Evolutionary conservation across 208 protist genomes (phyloP).

Genomic region (Leishmania turanica): DNA sequence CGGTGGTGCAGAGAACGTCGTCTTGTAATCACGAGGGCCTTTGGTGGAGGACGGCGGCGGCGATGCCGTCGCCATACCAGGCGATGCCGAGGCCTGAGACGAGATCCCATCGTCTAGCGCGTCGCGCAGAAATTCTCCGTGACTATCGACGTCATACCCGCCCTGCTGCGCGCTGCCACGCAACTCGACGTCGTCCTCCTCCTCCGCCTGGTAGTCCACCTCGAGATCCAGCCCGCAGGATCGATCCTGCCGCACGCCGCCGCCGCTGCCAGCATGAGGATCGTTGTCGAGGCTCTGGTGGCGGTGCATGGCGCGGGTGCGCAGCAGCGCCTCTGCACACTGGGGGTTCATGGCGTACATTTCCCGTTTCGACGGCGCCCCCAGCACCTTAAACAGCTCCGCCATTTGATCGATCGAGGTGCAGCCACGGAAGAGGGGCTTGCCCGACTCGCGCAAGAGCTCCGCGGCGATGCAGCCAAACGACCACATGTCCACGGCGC

Average conservation of each 20-base stretch:
- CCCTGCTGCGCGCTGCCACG: background rate
- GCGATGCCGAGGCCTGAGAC: background rate
- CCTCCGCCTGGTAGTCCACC: background rate
- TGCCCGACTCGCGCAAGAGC: constrained; percentile 83
- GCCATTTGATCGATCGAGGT: constrained; percentile 97
- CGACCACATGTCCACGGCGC: constrained; percentile 93
- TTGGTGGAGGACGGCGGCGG: background rate
- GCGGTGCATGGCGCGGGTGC: constrained; percentile 32
- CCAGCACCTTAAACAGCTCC: constrained; percentile 97
- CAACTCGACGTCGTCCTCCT: background rate
- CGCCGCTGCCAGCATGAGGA: background rate
- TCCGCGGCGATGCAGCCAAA: constrained; percentile 96
- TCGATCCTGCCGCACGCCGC: background rate
- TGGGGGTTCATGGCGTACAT: constrained; percentile 98
- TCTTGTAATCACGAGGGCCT: background rate
- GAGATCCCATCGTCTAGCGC: constrained; percentile 17
- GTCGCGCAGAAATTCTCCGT: constrained; percentile 12
- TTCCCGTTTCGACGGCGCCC: constrained; percentile 89
- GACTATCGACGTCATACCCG: constrained; percentile 5
- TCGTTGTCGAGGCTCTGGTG: background rate
- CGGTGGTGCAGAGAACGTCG: background rate
- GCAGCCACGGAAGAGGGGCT: constrained; percentile 91
- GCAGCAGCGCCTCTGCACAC: constrained; percentile 78
- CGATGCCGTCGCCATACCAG: background rate
- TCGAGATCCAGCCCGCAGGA: background rate